Percentiles rank a stretch among this genome's conserved stretches.
Conservation (phyloP, 495 filamentous ascomycete species). For the Neurospora sublineolata region DNA sequence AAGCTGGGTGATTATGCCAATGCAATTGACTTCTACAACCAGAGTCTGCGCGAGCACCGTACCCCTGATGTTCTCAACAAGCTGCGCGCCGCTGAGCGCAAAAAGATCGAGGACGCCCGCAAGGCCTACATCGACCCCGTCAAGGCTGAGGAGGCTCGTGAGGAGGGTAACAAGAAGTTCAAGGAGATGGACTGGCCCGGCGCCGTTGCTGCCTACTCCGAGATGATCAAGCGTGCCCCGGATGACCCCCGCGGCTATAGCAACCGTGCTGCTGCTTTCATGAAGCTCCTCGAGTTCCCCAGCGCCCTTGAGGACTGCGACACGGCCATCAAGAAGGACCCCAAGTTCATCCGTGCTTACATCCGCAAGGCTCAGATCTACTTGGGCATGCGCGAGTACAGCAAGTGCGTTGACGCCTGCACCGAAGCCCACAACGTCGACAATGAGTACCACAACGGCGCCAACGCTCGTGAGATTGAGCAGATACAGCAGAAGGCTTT, state of each 20-base stretch:
- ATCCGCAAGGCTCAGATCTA: slow-evolving; percentile 88
- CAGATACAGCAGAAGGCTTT: slow-evolving; percentile 92
- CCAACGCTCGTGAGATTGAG: slow-evolving; percentile 80
- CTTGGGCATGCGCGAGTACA: slow-evolving; percentile 96
- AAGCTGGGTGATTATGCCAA: slow-evolving; percentile 68
- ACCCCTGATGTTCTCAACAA: slow-evolving; percentile 89
- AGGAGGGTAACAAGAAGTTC: slow-evolving; percentile 90
- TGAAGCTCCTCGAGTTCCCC: slow-evolving; percentile 93
- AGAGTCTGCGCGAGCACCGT: slow-evolving; percentile 89
- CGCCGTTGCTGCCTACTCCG: slow-evolving; percentile 86
- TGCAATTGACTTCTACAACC: slow-evolving; percentile 85
- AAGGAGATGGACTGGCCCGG: slow-evolving; percentile 94
- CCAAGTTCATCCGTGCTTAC: slow-evolving; percentile 89
- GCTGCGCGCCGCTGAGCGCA: slow-evolving; percentile 85
- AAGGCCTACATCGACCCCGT: slow-evolving; percentile 77
- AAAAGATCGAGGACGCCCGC: slow-evolving; percentile 64
- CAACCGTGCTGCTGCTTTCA: slow-evolving; percentile 92
- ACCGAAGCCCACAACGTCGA: slow-evolving; percentile 70
- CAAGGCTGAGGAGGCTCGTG: slow-evolving; percentile 90
- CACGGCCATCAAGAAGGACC: slow-evolving; percentile 76
- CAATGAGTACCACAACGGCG: slow-evolving; percentile 47
- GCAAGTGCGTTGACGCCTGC: slow-evolving; percentile 81
- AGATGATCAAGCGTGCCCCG: slow-evolving; percentile 95
- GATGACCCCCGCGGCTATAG: slow-evolving; percentile 90
- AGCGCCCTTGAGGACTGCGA: slow-evolving; percentile 89